phyloP scores from a whole-genome alignment of 1,284 basidiomycete genomes.

The Pholiota adiposa region DNA sequence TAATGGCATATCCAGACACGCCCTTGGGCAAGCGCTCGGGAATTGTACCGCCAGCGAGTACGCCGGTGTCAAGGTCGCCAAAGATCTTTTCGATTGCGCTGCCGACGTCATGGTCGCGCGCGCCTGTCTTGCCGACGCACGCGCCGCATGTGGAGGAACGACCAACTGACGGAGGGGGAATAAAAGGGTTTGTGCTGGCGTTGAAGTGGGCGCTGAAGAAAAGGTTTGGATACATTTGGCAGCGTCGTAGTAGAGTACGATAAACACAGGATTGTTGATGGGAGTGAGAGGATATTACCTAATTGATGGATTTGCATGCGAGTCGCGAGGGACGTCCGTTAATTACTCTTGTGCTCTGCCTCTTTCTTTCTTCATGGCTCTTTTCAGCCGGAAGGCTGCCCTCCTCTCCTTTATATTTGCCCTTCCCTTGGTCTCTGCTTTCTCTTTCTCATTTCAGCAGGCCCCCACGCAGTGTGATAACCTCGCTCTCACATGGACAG shows the following conservation, averaged over 20 bases:
- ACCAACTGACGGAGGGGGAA: not conserved
- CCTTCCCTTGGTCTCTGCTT: conserved; percentile 42
- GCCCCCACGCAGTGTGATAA: conserved; percentile 63
- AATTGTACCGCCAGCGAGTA: conserved; percentile 11
- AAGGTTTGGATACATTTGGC: conserved; percentile 16
- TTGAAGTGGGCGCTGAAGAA: conserved; percentile 18
- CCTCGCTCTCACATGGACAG: conserved; percentile 64
- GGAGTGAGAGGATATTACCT: conserved; percentile 11
- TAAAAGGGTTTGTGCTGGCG: conserved; percentile 13
- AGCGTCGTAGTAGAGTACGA: conserved; percentile 5
- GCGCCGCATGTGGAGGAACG: conserved; percentile 1
- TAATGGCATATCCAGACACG: conserved; percentile 7
- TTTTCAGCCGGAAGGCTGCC: conserved; percentile 12
- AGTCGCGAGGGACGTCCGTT: not conserved
- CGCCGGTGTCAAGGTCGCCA: conserved; percentile 14
- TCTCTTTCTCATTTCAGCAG: conserved; percentile 51
- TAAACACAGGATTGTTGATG: conserved; percentile 13
- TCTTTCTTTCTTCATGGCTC: conserved; percentile 13
- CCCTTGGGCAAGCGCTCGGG: conserved; percentile 9
- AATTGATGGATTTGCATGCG: conserved; percentile 8
- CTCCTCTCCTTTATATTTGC: conserved; percentile 22
- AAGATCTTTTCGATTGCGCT: conserved; percentile 11
- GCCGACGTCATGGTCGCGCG: conserved; percentile 8
- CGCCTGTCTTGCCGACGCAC: not conserved
- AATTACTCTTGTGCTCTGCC: conserved; percentile 12